These are phyloP conservation scores for Colletotrichum zoysiae DNA, from an alignment of 2,329 filamentous ascomycete species.

Conservation along the genomic window DNA sequence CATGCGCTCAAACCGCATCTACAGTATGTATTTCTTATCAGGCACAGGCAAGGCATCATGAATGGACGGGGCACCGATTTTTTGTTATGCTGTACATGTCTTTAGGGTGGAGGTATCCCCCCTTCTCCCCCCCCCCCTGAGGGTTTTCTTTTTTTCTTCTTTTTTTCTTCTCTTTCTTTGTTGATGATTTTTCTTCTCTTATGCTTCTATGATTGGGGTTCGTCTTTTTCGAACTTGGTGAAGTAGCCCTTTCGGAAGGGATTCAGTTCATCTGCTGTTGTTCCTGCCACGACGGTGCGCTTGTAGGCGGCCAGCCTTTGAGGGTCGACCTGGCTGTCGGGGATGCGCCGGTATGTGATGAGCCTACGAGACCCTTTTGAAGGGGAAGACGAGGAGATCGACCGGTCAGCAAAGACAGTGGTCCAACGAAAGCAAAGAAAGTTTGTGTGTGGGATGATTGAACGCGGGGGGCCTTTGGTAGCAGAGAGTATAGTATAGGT, in stretches of 20 bases:
- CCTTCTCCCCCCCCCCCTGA: not conserved
- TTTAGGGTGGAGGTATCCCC: not conserved
- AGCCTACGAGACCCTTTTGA: slow-evolving; percentile 83
- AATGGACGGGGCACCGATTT: slow-evolving; percentile 14
- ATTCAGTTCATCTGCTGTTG: slow-evolving; percentile 70
- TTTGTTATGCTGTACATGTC: slow-evolving; percentile 31
- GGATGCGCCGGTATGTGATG: slow-evolving; percentile 84
- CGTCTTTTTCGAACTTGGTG: slow-evolving; percentile 61
- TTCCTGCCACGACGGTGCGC: slow-evolving; percentile 53
- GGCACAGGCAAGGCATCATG: slow-evolving; percentile 39
- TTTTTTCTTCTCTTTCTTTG: not conserved
- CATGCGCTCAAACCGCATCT: slow-evolving; percentile 2
- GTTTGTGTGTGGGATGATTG: not conserved
- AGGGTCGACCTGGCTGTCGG: slow-evolving; percentile 67
- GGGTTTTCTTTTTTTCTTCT: not conserved
- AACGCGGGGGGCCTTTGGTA: not conserved
- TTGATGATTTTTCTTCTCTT: not conserved
- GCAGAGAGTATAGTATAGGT: not conserved
- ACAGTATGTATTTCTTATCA: slow-evolving; percentile 27
- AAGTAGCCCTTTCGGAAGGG: slow-evolving; percentile 72
- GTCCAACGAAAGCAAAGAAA: slow-evolving; percentile 4
- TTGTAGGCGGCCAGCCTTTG: slow-evolving; percentile 54
- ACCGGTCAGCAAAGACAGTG: not conserved
- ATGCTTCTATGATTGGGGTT: slow-evolving; percentile 38
- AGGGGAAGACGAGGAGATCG: slow-evolving; percentile 35